phyloP scores from a whole-genome alignment of 2,329 filamentous ascomycete genomes.

The Exophiala sideris region DNA sequence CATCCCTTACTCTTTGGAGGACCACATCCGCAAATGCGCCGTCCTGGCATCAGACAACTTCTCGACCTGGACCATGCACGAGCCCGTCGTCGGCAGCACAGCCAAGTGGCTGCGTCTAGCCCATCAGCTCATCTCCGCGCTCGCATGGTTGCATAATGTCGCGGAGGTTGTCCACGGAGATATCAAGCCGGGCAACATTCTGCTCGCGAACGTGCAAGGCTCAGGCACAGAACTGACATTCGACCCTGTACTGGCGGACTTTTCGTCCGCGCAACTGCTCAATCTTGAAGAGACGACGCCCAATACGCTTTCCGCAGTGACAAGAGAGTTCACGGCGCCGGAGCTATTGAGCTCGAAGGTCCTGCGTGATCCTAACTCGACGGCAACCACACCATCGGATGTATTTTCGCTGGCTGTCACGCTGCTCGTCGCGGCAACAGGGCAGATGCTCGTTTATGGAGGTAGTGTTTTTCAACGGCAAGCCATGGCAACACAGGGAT shows the following conservation, averaged over 20 bases:
- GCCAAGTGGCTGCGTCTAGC: conserved; percentile 41
- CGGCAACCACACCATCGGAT: conserved; percentile 41
- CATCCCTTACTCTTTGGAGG: conserved; percentile 42
- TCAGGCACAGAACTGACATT: conserved; percentile 6
- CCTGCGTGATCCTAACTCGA: conserved; percentile 34
- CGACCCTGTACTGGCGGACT: conserved; percentile 42
- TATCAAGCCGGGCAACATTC: conserved; percentile 47
- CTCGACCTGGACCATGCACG: conserved; percentile 43
- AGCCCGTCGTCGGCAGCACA: conserved; percentile 41
- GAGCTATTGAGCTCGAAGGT: conserved; percentile 39
- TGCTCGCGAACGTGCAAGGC: conserved; percentile 32
- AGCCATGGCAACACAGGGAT: conserved; percentile 44
- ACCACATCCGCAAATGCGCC: conserved; percentile 39
- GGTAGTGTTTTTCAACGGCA: conserved; percentile 41
- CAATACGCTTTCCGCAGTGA: conserved; percentile 39
- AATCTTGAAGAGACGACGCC: conserved; percentile 15
- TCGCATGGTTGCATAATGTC: conserved; percentile 43
- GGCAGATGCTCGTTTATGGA: conserved; percentile 43
- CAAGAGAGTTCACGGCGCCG: conserved; percentile 45
- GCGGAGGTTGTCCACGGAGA: conserved; percentile 46
- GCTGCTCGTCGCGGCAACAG: conserved; percentile 44
- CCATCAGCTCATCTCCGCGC: conserved; percentile 38
- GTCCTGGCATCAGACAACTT: conserved; percentile 29
- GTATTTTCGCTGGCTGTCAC: conserved; percentile 47
- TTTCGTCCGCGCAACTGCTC: conserved; percentile 40